phyloP scores from a whole-genome alignment of 176 grass and related monocot genomes.

The Aegilops speltoides region DNA sequence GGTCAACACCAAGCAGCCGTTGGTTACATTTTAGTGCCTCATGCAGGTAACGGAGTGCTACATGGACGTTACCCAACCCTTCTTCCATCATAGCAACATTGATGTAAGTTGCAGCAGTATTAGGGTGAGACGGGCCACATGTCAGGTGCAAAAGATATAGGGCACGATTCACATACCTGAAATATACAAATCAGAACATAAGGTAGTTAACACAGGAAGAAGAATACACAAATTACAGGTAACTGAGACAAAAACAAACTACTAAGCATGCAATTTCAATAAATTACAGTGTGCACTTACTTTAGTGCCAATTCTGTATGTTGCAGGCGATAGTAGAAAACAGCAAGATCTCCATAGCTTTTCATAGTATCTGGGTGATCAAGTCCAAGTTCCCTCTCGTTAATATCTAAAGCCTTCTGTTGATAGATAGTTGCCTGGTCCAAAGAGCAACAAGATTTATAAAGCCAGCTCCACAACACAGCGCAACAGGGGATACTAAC shows the following conservation, averaged over 20 bases:
- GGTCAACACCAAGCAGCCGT: conserved; percentile 87
- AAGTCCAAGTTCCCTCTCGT: conserved; percentile 97
- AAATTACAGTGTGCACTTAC: conserved; percentile 44
- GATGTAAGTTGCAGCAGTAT: conserved; percentile 98
- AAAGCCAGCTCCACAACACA: conserved; percentile 19
- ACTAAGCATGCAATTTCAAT: conserved; percentile 23
- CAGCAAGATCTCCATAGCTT: conserved; percentile 99
- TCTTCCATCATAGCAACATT: conserved; percentile 99
- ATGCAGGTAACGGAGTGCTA: conserved; percentile 92
- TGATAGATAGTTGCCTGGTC: conserved; percentile 97
- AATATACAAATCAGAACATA: conserved; percentile 21
- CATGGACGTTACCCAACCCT: conserved; percentile 96
- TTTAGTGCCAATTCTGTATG: conserved; percentile 97
- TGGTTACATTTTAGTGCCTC: conserved; percentile 98
- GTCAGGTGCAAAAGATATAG: conserved; percentile 92
- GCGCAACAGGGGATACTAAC: background rate
- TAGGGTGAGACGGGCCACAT: conserved; percentile 96
- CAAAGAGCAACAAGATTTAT: conserved; percentile 33
- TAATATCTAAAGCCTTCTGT: conserved; percentile 98
- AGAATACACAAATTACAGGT: conserved; percentile 8
- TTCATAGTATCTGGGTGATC: conserved; percentile 99
- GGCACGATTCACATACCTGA: conserved; percentile 97
- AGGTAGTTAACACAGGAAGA: conserved; percentile 1
- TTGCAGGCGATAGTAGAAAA: conserved; percentile 99
- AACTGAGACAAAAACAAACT: conserved; percentile 17